Conservation (phyloP, 2,329 filamentous ascomycete species). For the Phyllosticta capitalensis region DNA sequence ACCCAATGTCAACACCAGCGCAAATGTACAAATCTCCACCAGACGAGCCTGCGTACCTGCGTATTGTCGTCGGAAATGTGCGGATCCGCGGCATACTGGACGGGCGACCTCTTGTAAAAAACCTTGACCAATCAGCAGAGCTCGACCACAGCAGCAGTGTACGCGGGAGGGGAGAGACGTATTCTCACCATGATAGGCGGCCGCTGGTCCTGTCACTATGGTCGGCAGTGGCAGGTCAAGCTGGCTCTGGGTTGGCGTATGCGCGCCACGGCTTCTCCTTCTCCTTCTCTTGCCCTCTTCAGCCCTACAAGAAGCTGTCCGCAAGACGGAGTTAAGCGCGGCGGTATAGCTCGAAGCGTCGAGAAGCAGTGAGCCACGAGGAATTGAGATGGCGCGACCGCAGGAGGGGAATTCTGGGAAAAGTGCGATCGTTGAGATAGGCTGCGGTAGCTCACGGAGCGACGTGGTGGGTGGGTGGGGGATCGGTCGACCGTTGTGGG, state of each 20-base stretch:
- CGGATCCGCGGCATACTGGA: slow-evolving; percentile 66
- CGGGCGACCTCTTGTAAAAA: slow-evolving; percentile 90
- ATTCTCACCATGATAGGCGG: slow-evolving; percentile 23
- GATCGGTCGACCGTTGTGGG: neutral
- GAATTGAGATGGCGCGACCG: neutral
- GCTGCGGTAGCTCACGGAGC: slow-evolving; percentile 10
- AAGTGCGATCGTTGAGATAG: slow-evolving; percentile 2
- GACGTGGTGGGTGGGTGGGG: neutral
- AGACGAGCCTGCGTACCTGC: slow-evolving; percentile 53
- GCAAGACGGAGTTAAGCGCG: slow-evolving; percentile 11
- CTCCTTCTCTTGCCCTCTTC: neutral
- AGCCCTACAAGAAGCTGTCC: slow-evolving; percentile 9
- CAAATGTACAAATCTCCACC: slow-evolving; percentile 77
- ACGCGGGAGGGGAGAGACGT: neutral
- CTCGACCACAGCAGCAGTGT: neutral
- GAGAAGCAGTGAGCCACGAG: neutral
- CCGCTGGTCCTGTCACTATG: neutral
- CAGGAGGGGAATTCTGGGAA: neutral
- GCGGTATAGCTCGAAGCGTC: neutral
- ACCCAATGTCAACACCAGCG: slow-evolving; percentile 12
- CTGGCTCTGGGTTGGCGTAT: neutral
- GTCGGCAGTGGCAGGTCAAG: neutral
- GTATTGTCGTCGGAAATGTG: slow-evolving; percentile 68
- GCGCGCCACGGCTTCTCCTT: neutral
- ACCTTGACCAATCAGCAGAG: slow-evolving; percentile 52